Conservation (phyloP, 352 stramenopile species). For the Stramenopiles sp. region DNA sequence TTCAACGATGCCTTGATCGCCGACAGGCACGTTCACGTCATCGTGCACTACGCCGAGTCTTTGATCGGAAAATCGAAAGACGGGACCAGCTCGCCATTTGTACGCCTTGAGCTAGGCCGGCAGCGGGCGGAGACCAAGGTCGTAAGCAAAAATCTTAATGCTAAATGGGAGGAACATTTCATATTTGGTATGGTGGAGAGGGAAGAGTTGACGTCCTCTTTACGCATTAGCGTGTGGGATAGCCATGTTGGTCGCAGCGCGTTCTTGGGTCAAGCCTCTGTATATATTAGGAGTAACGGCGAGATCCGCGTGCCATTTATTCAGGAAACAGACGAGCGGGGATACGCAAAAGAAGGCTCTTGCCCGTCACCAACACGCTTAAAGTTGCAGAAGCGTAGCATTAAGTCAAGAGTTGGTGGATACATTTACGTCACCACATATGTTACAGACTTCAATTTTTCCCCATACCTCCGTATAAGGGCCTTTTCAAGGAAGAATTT, state of each 20-base stretch:
- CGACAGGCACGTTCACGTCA: neutral
- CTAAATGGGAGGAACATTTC: neutral
- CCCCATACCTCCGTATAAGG: neutral
- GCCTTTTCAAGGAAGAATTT: neutral
- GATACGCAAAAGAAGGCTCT: neutral
- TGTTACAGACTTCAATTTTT: neutral
- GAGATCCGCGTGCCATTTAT: neutral
- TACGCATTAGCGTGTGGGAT: neutral
- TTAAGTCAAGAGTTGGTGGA: neutral
- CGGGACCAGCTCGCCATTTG: neutral
- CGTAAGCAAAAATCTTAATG: neutral
- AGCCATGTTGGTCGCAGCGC: neutral
- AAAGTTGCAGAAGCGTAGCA: neutral
- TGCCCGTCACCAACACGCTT: neutral
- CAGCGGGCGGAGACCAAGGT: neutral
- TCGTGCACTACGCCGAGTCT: neutral
- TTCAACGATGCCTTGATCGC: neutral
- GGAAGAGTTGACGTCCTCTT: neutral
- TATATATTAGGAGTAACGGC: neutral
- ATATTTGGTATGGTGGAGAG: neutral
- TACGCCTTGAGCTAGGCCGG: neutral
- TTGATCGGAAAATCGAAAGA: neutral
- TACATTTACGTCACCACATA: neutral
- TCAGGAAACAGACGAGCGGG: neutral
- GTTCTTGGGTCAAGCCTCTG: neutral